Percentiles rank a stretch among this genome's conserved stretches.
phyloP scores from a whole-genome alignment of 352 stramenopile genomes.

The Hyaloperonospora brassicae region DNA sequence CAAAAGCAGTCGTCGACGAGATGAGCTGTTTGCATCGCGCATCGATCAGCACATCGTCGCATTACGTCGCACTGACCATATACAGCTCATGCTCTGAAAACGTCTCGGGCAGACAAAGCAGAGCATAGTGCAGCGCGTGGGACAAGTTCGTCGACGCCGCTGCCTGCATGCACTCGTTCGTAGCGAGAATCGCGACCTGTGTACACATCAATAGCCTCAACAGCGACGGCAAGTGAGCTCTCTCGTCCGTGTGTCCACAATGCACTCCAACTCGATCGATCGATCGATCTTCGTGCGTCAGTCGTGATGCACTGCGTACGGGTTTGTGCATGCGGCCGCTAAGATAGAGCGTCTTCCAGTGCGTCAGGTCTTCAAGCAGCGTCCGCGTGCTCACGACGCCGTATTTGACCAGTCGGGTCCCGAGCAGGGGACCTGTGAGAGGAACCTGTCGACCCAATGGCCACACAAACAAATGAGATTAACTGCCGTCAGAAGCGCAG shows the following conservation, averaged over 20 bases:
- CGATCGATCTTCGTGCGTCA: no score
- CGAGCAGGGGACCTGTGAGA: conserved; percentile 42
- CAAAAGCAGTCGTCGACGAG: neutral
- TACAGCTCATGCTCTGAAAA: conserved; percentile 79
- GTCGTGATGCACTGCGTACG: conserved; percentile 26
- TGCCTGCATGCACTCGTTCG: conserved; percentile 36
- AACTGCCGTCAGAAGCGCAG: neutral
- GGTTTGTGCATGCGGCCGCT: conserved; percentile 84
- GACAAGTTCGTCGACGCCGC: conserved; percentile 55
- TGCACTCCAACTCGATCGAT: no score
- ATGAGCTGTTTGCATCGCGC: neutral
- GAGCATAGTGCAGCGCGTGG: conserved; percentile 67
- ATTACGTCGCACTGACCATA: conserved; percentile 37
- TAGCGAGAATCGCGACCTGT: conserved; percentile 55
- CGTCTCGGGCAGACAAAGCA: conserved; percentile 67
- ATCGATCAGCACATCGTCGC: neutral
- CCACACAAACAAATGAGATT: neutral
- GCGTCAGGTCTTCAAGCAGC: conserved; percentile 61
- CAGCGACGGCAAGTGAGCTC: neutral
- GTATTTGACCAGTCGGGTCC: conserved; percentile 82
- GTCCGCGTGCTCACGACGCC: conserved; percentile 78
- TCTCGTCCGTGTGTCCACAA: no score
- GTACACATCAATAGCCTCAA: neutral
- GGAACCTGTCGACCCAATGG: conserved; percentile 30
- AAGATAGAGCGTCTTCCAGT: conserved; percentile 83